Percentiles rank a stretch among this genome's conserved stretches.
Evolutionary conservation across 148 eudicot species (phyloP).

Genomic region (Polygonum aviculare): DNA sequence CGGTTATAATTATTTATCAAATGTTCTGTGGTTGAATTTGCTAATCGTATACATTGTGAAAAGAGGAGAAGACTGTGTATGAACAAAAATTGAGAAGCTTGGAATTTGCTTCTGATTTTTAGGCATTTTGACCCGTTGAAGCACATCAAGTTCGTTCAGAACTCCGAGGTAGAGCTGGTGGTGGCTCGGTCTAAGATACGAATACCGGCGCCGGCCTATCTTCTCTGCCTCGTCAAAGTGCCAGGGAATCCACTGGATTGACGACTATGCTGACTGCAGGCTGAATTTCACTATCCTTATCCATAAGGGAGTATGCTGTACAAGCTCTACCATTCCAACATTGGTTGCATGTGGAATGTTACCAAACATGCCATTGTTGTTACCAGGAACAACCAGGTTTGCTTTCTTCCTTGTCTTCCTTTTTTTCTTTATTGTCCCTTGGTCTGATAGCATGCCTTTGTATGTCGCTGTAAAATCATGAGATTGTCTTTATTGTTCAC

Average conservation of each 20-base stretch:
- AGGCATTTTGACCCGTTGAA: no score
- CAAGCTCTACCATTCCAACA: constrained; percentile 39
- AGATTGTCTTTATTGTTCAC: not conserved
- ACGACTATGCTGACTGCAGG: constrained; percentile 38
- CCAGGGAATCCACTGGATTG: constrained; percentile 26
- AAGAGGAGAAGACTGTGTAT: no score
- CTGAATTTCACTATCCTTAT: constrained; percentile 31
- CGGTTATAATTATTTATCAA: no score
- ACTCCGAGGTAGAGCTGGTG: no score
- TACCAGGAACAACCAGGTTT: constrained; percentile 41
- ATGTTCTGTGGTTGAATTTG: no score
- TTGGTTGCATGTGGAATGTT: constrained; percentile 38
- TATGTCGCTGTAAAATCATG: not conserved
- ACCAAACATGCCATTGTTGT: constrained; percentile 39
- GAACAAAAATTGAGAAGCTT: no score
- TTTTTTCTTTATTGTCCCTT: not conserved
- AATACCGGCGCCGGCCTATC: no score
- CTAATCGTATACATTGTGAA: no score
- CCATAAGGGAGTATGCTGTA: constrained; percentile 35
- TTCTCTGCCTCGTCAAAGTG: no score
- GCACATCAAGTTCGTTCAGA: no score
- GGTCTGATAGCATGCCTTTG: not conserved
- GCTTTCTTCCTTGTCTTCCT: not conserved
- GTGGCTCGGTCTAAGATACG: no score
- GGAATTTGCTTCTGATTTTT: no score